Conservation (phyloP, 352 stramenopile genomes). For the Phytophthora nicotianae region DNA sequence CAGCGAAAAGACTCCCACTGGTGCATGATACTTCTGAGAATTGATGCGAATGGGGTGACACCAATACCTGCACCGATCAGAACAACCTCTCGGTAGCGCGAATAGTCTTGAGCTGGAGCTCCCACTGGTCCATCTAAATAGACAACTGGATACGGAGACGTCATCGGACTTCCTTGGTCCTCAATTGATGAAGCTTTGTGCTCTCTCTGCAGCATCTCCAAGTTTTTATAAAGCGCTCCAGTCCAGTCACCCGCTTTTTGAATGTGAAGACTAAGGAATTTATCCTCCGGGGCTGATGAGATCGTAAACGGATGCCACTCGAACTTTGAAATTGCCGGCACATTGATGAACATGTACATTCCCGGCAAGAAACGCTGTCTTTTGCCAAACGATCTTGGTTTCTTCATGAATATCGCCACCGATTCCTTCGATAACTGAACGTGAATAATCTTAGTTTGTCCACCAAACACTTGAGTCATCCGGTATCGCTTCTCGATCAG, state of each 20-base stretch:
- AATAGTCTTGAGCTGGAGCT: slow-evolving; percentile 68
- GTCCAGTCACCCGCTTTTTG: slow-evolving; percentile 77
- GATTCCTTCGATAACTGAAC: slow-evolving; percentile 61
- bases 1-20: slow-evolving; percentile 68
- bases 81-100: slow-evolving; percentile 61
- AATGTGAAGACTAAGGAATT: slow-evolving; percentile 72
- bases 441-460: slow-evolving; percentile 51
- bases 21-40: slow-evolving; percentile 71
- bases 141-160: slow-evolving; percentile 51
- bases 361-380: slow-evolving; percentile 57
- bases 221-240: slow-evolving; percentile 47
- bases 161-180: slow-evolving; percentile 24
- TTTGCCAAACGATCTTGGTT: slow-evolving; percentile 56
- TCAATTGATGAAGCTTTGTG: slow-evolving; percentile 35
- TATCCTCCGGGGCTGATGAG: slow-evolving; percentile 79
- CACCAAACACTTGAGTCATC: slow-evolving; percentile 56
- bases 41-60: slow-evolving; percentile 76
- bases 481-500: slow-evolving; percentile 66
- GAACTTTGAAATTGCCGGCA: slow-evolving; percentile 72
- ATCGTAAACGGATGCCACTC: slow-evolving; percentile 93
- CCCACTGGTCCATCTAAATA: slow-evolving; percentile 68
- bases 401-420: slow-evolving; percentile 70
- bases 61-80: slow-evolving; percentile 75
- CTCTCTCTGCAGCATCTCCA: slow-evolving; percentile 44
- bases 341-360: slow-evolving; percentile 88